Percentiles rank a stretch among this genome's conserved stretches.
Conservation (phyloP, 345 rosid genomes). For the Syzygium aromaticum region DNA sequence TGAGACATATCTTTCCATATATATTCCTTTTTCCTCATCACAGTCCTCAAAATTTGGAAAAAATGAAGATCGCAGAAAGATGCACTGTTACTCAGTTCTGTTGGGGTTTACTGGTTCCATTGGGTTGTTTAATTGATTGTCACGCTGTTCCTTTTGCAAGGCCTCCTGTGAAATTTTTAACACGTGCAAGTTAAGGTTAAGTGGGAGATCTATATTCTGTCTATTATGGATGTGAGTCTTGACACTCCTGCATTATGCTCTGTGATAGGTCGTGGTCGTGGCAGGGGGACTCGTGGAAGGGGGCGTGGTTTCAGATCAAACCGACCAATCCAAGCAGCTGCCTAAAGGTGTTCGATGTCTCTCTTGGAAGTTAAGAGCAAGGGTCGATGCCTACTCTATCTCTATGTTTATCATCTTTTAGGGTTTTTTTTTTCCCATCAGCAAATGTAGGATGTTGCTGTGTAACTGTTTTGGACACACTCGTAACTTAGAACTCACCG, state of each 20-base stretch:
- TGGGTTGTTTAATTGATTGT: background rate
- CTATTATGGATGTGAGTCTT: background rate
- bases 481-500: background rate
- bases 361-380: background rate
- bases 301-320: constrained; percentile 54
- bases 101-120: background rate
- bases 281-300: constrained; percentile 63
- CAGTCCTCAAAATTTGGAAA: background rate
- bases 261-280: constrained; percentile 54
- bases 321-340: constrained; percentile 46
- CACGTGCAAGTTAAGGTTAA: background rate
- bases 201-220: background rate
- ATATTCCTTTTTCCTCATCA: background rate
- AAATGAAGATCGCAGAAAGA: background rate
- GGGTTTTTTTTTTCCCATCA: background rate
- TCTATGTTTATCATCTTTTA: constrained; percentile 7
- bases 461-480: background rate
- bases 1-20: background rate
- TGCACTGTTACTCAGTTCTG: background rate
- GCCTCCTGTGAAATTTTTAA: background rate
- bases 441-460: background rate
- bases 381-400: constrained; percentile 4
- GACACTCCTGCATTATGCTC: background rate
- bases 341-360: constrained; percentile 17
- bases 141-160: background rate